Conservation (phyloP, 2,329 filamentous ascomycete species). For the Chaetomiaceae sp. region DNA sequence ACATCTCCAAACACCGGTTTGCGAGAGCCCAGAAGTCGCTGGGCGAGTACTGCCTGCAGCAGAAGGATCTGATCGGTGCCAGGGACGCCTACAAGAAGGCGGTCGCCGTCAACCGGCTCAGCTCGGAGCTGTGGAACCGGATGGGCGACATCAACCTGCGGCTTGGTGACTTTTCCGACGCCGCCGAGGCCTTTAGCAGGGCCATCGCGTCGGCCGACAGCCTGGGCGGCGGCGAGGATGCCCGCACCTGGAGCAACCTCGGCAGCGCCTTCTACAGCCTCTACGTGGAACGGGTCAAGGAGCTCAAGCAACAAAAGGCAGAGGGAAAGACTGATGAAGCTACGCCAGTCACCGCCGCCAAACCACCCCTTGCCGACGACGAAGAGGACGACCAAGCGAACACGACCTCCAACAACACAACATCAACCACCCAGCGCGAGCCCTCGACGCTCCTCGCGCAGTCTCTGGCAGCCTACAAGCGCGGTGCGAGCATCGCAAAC, state of each 20-base stretch:
- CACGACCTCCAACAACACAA: slow-evolving; percentile 7
- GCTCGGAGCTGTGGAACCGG: slow-evolving; percentile 81
- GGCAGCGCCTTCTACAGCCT: slow-evolving; percentile 74
- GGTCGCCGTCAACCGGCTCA: slow-evolving; percentile 72
- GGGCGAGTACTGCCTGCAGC: slow-evolving; percentile 68
- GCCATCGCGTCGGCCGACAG: slow-evolving; percentile 62
- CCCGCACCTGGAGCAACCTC: slow-evolving; percentile 91
- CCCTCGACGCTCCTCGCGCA: slow-evolving; percentile 63
- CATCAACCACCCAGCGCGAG: slow-evolving; percentile 32
- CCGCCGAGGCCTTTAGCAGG: slow-evolving; percentile 76
- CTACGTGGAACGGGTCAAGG: slow-evolving; percentile 50
- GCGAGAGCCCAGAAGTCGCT: slow-evolving; percentile 83
- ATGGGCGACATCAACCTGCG: slow-evolving; percentile 84
- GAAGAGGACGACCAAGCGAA: slow-evolving; percentile 28
- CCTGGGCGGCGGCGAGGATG: slow-evolving; percentile 74
- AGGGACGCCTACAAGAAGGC: slow-evolving; percentile 74
- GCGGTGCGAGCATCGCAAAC: slow-evolving; percentile 75
- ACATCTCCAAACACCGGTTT: slow-evolving; percentile 73
- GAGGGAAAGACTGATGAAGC: slow-evolving; percentile 28
- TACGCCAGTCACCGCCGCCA: neutral
- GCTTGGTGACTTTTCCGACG: slow-evolving; percentile 68
- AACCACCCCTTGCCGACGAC: slow-evolving; percentile 21
- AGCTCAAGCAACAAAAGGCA: slow-evolving; percentile 30
- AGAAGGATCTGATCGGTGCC: slow-evolving; percentile 63
- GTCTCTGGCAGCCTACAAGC: slow-evolving; percentile 79